These are phyloP conservation scores for Elaphomyces granulatus DNA, from an alignment of 495 filamentous ascomycete genomes.

Conservation along the genomic window DNA sequence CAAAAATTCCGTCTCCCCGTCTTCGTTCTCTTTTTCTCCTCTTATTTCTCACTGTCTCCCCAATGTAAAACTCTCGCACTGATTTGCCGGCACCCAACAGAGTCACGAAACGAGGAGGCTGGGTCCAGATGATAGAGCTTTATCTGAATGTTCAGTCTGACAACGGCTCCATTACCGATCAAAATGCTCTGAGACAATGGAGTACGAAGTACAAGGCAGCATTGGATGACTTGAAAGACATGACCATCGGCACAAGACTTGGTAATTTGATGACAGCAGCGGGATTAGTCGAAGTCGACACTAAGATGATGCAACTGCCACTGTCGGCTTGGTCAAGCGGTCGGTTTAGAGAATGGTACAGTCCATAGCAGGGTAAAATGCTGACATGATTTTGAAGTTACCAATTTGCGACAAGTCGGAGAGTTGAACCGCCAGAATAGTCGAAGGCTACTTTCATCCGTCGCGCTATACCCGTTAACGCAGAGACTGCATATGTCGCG, in stretches of 20 bases:
- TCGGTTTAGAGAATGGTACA: no score
- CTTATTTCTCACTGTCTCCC: no score
- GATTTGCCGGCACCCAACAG: no score
- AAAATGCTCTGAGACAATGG: constrained; percentile 60
- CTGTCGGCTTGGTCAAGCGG: constrained; percentile 62
- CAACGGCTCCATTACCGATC: constrained; percentile 62
- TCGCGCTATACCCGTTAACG: constrained; percentile 49
- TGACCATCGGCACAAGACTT: constrained; percentile 50
- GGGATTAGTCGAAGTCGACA: constrained; percentile 63
- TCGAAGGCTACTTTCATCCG: constrained; percentile 41
- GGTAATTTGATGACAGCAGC: constrained; percentile 45
- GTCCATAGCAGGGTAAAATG: no score
- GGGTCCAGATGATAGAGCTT: constrained; percentile 84
- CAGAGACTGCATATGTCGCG: constrained; percentile 44
- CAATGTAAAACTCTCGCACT: neutral
- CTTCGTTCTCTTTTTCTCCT: no score
- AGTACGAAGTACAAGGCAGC: constrained; percentile 54
- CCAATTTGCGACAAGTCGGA: constrained; percentile 48
- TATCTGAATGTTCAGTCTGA: constrained; percentile 84
- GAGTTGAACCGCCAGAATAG: constrained; percentile 45
- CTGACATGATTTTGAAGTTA: no score
- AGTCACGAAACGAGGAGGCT: constrained; percentile 55
- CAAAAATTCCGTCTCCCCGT: no score
- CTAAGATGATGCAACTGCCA: constrained; percentile 54
- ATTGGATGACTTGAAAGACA: constrained; percentile 53